These are phyloP conservation scores for Cochlearia excelsa DNA, from an alignment of 345 rosid species.

Conservation along the genomic window DNA sequence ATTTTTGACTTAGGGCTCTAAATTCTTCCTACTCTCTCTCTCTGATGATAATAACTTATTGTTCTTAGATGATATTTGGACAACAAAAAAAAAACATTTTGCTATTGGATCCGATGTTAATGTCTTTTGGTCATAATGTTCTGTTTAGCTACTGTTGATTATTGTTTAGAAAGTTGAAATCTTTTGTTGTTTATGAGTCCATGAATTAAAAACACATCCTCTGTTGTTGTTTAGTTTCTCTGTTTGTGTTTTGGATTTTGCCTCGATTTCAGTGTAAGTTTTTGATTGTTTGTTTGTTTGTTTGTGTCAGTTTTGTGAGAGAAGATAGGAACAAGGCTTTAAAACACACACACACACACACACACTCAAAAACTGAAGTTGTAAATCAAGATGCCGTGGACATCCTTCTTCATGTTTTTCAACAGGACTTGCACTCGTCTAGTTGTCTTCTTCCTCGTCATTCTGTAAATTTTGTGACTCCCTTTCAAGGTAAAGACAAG, in stretches of 20 bases:
- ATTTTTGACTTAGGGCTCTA: constrained; percentile 19
- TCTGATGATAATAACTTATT: no score
- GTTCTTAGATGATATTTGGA: constrained; percentile 1
- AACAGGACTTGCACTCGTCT: constrained; percentile 61
- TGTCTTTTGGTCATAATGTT: constrained; percentile 6
- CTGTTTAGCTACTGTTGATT: constrained; percentile 10
- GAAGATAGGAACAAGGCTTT: constrained; percentile 10
- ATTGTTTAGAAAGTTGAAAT: neutral
- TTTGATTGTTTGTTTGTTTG: constrained; percentile 11
- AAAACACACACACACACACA: neutral
- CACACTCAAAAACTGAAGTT: neutral
- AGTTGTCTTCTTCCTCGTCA: constrained; percentile 72
- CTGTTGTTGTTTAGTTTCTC: constrained; percentile 13
- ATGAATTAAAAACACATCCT: no score
- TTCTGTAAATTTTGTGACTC: constrained; percentile 51
- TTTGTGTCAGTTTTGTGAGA: constrained; percentile 39
- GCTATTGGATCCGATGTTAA: constrained; percentile 5
- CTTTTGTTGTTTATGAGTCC: neutral
- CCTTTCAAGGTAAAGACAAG: constrained; percentile 35
- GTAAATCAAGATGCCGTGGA: constrained; percentile 72
- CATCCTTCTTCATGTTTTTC: constrained; percentile 58
- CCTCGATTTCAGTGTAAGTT: constrained; percentile 20
- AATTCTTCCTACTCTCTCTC: no score
- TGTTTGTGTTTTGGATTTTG: neutral
- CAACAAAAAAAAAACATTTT: neutral